Conservation (phyloP, 2,329 filamentous ascomycete genomes). For the Colletotrichum nymphaeae region DNA sequence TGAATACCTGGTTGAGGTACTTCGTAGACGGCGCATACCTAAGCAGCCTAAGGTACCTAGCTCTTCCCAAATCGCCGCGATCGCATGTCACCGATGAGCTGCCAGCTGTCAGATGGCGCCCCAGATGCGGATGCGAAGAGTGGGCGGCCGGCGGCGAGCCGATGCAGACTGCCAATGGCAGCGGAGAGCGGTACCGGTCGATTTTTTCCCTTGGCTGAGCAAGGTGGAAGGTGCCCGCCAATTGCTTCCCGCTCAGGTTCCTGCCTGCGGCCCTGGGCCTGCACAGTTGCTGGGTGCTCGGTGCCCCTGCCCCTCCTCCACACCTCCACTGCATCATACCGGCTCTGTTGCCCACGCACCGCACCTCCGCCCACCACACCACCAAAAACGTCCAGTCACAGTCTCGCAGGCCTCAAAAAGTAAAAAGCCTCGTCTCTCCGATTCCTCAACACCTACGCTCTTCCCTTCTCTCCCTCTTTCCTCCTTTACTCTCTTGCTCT, state of each 20-base stretch:
- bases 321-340: slow-evolving; percentile 36
- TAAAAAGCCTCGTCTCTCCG: slow-evolving; percentile 31
- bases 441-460: background rate
- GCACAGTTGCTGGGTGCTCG: slow-evolving; percentile 1
- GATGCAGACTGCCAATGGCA: background rate
- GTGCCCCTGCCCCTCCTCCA: slow-evolving; percentile 37
- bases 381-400: slow-evolving; percentile 13
- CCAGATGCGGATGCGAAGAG: background rate
- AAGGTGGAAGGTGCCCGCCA: too few species aligned
- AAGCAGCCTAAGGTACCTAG: too few species aligned
- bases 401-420: slow-evolving; percentile 36
- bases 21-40: too few species aligned
- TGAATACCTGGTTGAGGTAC: too few species aligned
- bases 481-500: background rate
- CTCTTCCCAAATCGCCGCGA: background rate
- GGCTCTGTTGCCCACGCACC: slow-evolving; percentile 9
- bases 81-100: background rate
- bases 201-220: slow-evolving; percentile 7
- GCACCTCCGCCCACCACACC: slow-evolving; percentile 7
- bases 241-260: slow-evolving; percentile 12
- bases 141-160: too few species aligned
- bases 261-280: background rate
- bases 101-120: background rate
- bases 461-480: background rate
- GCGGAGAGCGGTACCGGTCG: slow-evolving; percentile 19